Percentiles rank a stretch among this genome's conserved stretches.
Conservation (phyloP, 116 monocot genomes). For the Trichopus zeylanicus region DNA sequence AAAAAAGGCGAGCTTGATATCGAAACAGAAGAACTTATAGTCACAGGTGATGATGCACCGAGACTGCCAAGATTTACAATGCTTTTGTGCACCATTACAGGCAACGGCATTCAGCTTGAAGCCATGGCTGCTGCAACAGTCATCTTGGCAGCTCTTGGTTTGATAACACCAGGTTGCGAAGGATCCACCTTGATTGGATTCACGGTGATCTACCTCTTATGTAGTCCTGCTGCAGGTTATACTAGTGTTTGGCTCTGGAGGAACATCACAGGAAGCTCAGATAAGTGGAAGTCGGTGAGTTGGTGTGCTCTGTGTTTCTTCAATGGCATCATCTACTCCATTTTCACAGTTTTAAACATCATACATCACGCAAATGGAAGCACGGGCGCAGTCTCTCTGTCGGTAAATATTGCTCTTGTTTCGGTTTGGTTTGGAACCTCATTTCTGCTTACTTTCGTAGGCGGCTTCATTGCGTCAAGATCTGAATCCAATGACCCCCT, state of each 20-base stretch:
- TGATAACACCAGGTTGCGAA: conserved; percentile 44
- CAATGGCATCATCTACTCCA: conserved; percentile 26
- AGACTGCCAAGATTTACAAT: conserved; percentile 28
- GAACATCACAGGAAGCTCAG: conserved; percentile 23
- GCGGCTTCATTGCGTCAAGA: conserved; percentile 33
- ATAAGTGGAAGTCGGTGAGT: conserved; percentile 32
- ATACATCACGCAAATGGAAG: conserved; percentile 31
- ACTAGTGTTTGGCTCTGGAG: conserved; percentile 27
- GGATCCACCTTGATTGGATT: conserved; percentile 37
- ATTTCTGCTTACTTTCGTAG: conserved; percentile 31
- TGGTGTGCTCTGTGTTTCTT: conserved; percentile 39
- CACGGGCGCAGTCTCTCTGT: conserved; percentile 32
- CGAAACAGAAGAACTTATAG: background rate
- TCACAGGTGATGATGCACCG: conserved; percentile 34
- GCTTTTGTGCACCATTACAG: conserved; percentile 41
- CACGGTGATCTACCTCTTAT: conserved; percentile 32
- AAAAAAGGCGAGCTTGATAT: background rate
- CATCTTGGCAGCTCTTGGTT: conserved; percentile 42
- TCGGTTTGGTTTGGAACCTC: conserved; percentile 40
- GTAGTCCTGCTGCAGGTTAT: conserved; percentile 32
- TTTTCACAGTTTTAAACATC: conserved; percentile 31
- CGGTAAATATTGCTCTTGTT: conserved; percentile 26
- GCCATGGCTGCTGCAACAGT: conserved; percentile 38
- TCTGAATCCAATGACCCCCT: conserved; percentile 23
- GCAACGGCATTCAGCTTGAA: conserved; percentile 46